Conservation (phyloP, 108 stramenopile genomes). For the Nannochloropsis gaditana region DNA sequence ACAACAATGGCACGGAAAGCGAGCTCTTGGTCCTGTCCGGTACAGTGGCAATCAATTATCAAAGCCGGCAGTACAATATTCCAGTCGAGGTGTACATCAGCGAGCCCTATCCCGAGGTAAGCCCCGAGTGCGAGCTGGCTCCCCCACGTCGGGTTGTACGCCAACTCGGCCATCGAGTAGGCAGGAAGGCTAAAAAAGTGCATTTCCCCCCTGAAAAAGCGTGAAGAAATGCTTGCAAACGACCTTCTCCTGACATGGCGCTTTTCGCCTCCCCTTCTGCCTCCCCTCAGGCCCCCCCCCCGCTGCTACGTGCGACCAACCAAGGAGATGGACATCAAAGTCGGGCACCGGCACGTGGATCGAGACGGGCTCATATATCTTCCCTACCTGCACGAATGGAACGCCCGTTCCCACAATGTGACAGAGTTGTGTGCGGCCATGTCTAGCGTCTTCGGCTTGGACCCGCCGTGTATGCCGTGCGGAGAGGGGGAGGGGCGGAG, state of each 20-base stretch:
- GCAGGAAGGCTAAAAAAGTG: no score
- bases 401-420: conserved; percentile 61
- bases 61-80: conserved; percentile 75
- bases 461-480: conserved; percentile 77
- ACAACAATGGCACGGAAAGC: conserved; percentile 48
- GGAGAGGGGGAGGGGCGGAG: background rate
- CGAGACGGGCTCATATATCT: conserved; percentile 68
- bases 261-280: background rate
- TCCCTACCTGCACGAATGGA: conserved; percentile 90
- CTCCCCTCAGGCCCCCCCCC: conserved; percentile 58
- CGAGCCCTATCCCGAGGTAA: conserved; percentile 63
- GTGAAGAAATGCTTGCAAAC: no score
- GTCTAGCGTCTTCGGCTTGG: conserved; percentile 76
- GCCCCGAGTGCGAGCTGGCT: background rate
- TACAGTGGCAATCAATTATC: conserved; percentile 78
- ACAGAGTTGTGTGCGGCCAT: conserved; percentile 68
- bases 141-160: no score
- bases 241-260: no score
- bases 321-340: conserved; percentile 68
- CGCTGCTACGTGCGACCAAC: conserved; percentile 74
- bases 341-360: conserved; percentile 76
- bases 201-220: no score
- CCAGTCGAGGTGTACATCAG: conserved; percentile 86
- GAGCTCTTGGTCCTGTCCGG: conserved; percentile 62
- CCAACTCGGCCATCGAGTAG: no score